phyloP scores from a whole-genome alignment of 768 basidiomycete species.

The Podaxis sp. region DNA sequence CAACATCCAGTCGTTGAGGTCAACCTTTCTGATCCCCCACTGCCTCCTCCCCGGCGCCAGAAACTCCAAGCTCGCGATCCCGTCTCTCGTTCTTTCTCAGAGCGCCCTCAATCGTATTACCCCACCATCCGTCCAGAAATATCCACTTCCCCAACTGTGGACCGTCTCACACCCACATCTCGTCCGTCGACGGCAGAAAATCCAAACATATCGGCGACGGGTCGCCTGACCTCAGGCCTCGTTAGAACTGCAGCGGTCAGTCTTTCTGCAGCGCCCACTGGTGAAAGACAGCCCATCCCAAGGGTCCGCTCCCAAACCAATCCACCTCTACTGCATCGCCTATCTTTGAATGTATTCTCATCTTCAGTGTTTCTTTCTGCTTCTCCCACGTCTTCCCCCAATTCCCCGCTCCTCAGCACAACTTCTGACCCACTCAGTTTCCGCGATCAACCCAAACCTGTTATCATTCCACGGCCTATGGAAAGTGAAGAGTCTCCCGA shows the following conservation, averaged over 20 bases:
- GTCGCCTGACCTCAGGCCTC: not conserved
- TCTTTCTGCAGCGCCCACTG: conserved; percentile 18
- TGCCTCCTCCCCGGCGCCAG: not conserved
- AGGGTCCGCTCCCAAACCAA: conserved; percentile 55
- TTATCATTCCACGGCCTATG: conserved; percentile 49
- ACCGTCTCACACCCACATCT: conserved; percentile 21
- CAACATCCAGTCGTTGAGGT: not conserved
- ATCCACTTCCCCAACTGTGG: not conserved
- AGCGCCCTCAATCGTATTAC: conserved; percentile 4
- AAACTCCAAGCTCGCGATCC: conserved; percentile 13
- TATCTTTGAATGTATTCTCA: conserved; percentile 67
- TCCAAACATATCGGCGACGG: not conserved
- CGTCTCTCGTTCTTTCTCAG: not conserved
- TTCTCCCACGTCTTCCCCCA: conserved; percentile 21
- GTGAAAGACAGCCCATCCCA: conserved; percentile 14
- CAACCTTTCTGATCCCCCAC: not conserved
- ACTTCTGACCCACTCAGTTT: conserved; percentile 17
- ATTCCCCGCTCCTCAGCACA: conserved; percentile 21
- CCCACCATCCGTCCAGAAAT: not conserved
- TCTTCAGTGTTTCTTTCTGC: conserved; percentile 34
- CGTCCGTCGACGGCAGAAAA: conserved; percentile 14
- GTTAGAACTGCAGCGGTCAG: conserved; percentile 16
- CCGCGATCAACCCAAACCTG: conserved; percentile 38
- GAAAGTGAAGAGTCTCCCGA: conserved; percentile 66
- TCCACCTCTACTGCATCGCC: conserved; percentile 67